Base-by-base conservation (phyloP, 2,329 filamentous ascomycete genomes). In the Cladosporium austrohemisphaericum region DNA sequence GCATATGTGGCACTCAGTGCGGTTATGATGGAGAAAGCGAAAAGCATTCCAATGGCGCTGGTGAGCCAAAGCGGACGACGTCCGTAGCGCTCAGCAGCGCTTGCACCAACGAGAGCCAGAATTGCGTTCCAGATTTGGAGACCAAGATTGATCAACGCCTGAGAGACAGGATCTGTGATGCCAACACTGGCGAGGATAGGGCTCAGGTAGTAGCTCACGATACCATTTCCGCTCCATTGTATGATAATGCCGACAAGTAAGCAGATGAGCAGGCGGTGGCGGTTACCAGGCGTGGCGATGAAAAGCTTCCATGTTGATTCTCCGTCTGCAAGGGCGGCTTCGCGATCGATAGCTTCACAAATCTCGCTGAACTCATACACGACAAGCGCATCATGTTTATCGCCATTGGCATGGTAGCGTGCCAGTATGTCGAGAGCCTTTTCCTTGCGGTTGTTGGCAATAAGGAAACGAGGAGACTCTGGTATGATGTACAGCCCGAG, bases 31-130 rank as follows among this genome's bases (percentile, higher is more conserved):
- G 70, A 62, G 56, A 72, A 75, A 2, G 65, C 63, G 23, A 66
- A 51, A 3, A 75, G 51, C 73, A 76, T 76, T 5, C 71, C 69
- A 10, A 55, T 57, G 6, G 67, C 68, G 6, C 68, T 70, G 5
- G 65, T 55, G 6, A 76, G 55, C 60, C 72, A 75, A 2, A 76
- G 65, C 26, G 63, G 63, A 4, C 72, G 65, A 3, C 74, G 68
- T 7, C 73, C 71, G 10, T 66, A 56, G 35, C 63, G 63, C 56
- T 75, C 70, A 14, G 69, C 66, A 7, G 65, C 65, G 41, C 68
- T 68, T 46, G 69, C 69, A 16, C 66, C 68, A 1, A 53, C 52
- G 7, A 69, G 49, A 14, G 71, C 65, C n/a, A 63, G 61, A 50
- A 68, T 51, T 25, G 69, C 59, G 44, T 70, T 71, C 59, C 68